Base-by-base conservation (phyloP, 768 basidiomycete genomes). In the Boletus fagicola region DNA sequence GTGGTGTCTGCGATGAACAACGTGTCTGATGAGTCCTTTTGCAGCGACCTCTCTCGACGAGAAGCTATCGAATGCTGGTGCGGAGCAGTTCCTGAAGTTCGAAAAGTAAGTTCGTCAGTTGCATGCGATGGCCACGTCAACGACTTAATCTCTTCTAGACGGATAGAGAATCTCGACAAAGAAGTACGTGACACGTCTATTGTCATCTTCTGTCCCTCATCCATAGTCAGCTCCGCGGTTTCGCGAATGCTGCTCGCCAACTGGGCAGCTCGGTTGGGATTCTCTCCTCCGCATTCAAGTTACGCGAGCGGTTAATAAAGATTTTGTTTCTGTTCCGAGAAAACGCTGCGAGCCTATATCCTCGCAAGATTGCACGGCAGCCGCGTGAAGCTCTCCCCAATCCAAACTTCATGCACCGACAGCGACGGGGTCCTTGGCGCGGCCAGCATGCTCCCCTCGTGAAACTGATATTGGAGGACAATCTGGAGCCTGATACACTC, bases 331-430 rank as follows among this genome's bases (percentile, higher is more conserved):
- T 83, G 28, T 82, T 83, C 63, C 77, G 79, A 42, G 79, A 81
- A 60, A 83, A 83, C 54, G 81, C 82, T n/a, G 80, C 83, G 24
- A 78, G 77, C 40, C 70, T 83, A n/a, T 78, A 83, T 56, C 81
- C 82, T 40, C 75, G 78, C 49, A 81, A 78, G 59, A 71, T 83
- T 43, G 54, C 59, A 24, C 71, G 74, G 40, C 76, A 76, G 52
- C 67, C 75, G 15, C 71, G 68, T 20, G 78, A 79, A 28, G 65
- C 72, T 1, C 68, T 74, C 36, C 69, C 76, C 13, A 75, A 73
- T 42, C 72, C 77, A 28, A 71, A 72, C 54, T 62, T 77, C 20
- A 74, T 61, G 67, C 67, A 66, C 54, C 65, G 67, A 49, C 66
- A 62, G 48, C 72, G 68, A 65, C 66, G 62, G 52, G 65, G 45